These are phyloP conservation scores for Lipomyces spencermartinsiae DNA, from an alignment of 805 yeast genomes.

Conservation along the genomic window DNA sequence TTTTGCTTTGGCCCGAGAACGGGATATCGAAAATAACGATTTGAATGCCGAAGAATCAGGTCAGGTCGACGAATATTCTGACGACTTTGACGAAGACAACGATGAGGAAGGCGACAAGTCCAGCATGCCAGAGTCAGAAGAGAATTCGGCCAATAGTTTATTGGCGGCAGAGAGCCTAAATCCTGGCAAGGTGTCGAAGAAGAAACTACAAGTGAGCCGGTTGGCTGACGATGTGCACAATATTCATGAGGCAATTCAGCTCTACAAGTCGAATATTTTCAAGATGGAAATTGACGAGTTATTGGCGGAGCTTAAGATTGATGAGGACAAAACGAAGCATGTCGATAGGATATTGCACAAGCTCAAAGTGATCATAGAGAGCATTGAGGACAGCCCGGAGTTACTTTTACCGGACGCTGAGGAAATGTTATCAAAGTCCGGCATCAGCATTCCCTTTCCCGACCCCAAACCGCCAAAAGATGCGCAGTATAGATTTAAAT, in stretches of 20 bases:
- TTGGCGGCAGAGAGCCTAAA: not conserved
- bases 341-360: slow-evolving; percentile 80
- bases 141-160: not conserved
- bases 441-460: slow-evolving; percentile 78
- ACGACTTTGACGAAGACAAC: not conserved
- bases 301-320: slow-evolving; percentile 76
- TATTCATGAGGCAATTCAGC: slow-evolving; percentile 91
- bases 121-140: not conserved
- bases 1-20: not conserved
- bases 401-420: slow-evolving; percentile 58
- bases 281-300: slow-evolving; percentile 93
- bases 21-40: not conserved
- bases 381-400: slow-evolving; percentile 57
- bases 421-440: slow-evolving; percentile 56
- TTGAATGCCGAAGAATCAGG: not conserved
- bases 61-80: not conserved
- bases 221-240: slow-evolving; percentile 76
- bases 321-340: slow-evolving; percentile 66
- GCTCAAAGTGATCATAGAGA: slow-evolving; percentile 69
- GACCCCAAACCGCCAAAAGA: slow-evolving; percentile 79
- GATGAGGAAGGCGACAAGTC: slow-evolving; percentile 12
- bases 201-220: slow-evolving; percentile 22
- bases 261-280: slow-evolving; percentile 94
- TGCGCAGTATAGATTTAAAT: slow-evolving; percentile 74
- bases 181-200: slow-evolving; percentile 5